A percentile compares a stretch with the other conserved stretches of the same genome.
Evolutionary conservation across 495 filamentous ascomycete species (phyloP).

Genomic region (Sabuloglossum arenarium): DNA sequence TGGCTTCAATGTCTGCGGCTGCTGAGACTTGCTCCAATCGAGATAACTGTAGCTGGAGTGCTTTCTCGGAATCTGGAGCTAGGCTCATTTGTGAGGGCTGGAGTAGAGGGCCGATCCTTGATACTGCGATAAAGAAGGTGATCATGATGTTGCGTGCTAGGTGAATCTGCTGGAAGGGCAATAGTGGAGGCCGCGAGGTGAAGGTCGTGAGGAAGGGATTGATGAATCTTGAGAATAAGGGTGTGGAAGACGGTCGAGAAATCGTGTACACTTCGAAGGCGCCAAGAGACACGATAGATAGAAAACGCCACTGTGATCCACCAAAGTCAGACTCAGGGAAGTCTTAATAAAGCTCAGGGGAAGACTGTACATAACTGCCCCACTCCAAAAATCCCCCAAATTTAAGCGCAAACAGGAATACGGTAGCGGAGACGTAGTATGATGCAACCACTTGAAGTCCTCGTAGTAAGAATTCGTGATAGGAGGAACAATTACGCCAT

Average conservation of each 20-base stretch:
- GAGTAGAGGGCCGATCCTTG: conserved; percentile 55
- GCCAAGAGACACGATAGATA: conserved; percentile 44
- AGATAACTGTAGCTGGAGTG: conserved; percentile 21
- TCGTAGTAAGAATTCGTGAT: conserved; percentile 48
- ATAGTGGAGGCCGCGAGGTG: conserved; percentile 35
- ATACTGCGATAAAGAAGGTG: conserved; percentile 75
- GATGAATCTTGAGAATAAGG: conserved; percentile 33
- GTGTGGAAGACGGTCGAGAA: conserved; percentile 39
- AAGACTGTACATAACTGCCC: conserved; percentile 38
- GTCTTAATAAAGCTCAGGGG: neutral
- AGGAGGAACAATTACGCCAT: conserved; percentile 48
- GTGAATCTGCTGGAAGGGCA: conserved; percentile 72
- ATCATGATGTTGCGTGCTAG: conserved; percentile 60
- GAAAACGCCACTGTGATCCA: conserved; percentile 54
- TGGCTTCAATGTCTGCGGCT: conserved; percentile 41
- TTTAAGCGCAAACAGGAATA: conserved; percentile 44
- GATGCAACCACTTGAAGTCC: conserved; percentile 37
- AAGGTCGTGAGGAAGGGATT: conserved; percentile 36
- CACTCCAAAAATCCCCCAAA: conserved; percentile 64
- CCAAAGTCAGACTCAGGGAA: neutral
- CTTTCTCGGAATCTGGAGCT: conserved; percentile 13
- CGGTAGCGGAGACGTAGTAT: conserved; percentile 42
- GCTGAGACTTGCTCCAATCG: conserved; percentile 26
- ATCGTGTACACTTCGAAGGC: conserved; percentile 55
- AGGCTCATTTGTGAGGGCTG: conserved; percentile 7